Evolutionary conservation across 225 moss, liverwort and hornwort species (phyloP), one percentile per base, ranked within the genome.

Genomic region (Sphagnum tenellum): DNA sequence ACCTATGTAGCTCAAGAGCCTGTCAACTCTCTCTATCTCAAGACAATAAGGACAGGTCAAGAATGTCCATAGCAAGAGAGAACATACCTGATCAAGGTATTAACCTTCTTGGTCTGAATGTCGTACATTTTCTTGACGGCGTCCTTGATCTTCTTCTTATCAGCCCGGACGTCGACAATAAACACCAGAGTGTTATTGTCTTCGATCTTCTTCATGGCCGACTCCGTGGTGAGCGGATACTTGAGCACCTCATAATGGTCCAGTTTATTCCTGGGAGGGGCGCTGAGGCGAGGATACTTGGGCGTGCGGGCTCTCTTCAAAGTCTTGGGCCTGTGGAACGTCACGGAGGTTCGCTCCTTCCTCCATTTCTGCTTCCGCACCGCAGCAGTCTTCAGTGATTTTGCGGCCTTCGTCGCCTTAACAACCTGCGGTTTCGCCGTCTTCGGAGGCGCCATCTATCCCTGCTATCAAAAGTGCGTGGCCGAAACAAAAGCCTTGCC

Each of bases 151-250:
- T 83, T 79, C 64, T 76, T 79, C 69, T 81, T 81, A 45, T 81
- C 81, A 7, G 77, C 81, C 48, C 77, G 70, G 0, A 77, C 81
- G 50, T 81, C 81, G 4, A 81, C 77, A 46, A 81, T 81, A 66
- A 81, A 81, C 8, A 81, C 81, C 56, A 83, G 49, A 0, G 83
- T 83, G 66, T 83, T 79, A 64, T 83, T 83, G 46, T 83, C 83
- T 56, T 83, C 83, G 50, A 83, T 83, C 71, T 83, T 83, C 74
- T 83, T 83, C 79, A 83, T 83, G 44, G 83, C 83, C 45, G 83
- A 83, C 67, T 83, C 83, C 0, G 83, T 83, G 7, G 83, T 83
- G 54, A 83, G 55, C n/a, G 83, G 79, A 47, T 73, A 83, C 66
- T 83, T 83, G 11, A 83, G 69, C 61, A 82, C 82, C 78, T 78